phyloP scores from a whole-genome alignment of 177 flowering plant species.

The Telopea speciosissima region DNA sequence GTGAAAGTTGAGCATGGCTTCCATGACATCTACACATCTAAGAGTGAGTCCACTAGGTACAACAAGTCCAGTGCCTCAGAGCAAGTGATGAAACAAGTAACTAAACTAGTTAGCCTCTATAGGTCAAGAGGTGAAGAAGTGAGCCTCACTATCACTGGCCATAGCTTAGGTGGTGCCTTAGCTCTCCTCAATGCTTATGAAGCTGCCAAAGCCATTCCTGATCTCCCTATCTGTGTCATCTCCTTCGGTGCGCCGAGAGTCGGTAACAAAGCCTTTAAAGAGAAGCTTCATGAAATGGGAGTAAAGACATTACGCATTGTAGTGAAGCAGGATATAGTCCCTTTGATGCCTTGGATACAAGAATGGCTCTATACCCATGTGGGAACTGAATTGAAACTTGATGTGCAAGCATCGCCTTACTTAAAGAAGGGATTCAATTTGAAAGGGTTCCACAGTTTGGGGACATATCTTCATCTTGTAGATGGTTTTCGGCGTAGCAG shows the following conservation, averaged over 20 bases:
- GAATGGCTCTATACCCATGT: background rate
- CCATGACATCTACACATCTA: constrained; percentile 19
- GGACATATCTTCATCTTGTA: background rate
- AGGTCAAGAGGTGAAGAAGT: background rate
- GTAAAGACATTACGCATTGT: background rate
- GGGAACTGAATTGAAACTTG: background rate
- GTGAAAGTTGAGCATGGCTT: constrained; percentile 22
- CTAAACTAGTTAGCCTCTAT: constrained; percentile 8
- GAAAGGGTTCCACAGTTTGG: background rate
- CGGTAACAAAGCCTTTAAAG: constrained; percentile 21
- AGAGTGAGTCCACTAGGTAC: constrained; percentile 13
- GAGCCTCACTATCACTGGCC: background rate
- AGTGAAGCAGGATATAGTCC: background rate
- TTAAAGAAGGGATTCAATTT: background rate
- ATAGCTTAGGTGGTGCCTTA: background rate
- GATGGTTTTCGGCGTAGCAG: background rate
- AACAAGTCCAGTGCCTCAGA: constrained; percentile 25
- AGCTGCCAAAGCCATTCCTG: constrained; percentile 4
- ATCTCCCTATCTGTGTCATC: constrained; percentile 8
- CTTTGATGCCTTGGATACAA: background rate
- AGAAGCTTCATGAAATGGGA: constrained; percentile 13
- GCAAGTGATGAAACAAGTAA: constrained; percentile 23
- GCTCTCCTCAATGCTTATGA: constrained; percentile 11
- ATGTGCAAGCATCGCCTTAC: background rate
- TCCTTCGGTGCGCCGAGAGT: constrained; percentile 30